A percentile compares a stretch with the other conserved stretches of the same genome.
Evolutionary conservation across 257 asterid species (phyloP).

Genomic region (Solanum peruvianum): DNA sequence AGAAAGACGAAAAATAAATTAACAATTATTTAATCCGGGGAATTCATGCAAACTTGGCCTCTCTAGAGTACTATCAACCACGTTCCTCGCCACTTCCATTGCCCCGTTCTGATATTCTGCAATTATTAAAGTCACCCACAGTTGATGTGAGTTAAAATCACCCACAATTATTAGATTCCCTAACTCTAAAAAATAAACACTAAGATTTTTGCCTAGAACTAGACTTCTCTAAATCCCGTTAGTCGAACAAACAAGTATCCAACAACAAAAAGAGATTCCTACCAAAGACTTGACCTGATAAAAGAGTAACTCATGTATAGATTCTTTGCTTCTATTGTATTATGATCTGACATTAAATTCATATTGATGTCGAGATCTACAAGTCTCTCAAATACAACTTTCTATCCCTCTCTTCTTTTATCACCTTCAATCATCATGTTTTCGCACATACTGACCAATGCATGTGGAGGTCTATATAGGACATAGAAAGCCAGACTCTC

Average conservation of each 20-base stretch:
- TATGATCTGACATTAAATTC: too few relatives aligned
- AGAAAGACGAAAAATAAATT: too few relatives aligned
- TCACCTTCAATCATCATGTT: neutral
- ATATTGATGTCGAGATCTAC: too few relatives aligned
- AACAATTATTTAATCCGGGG: too few relatives aligned
- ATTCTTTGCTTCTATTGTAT: neutral
- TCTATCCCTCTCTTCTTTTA: neutral
- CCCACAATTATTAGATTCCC: too few relatives aligned
- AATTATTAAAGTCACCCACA: too few relatives aligned
- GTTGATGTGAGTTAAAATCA: too few relatives aligned
- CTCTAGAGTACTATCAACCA: too few relatives aligned
- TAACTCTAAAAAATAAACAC: neutral
- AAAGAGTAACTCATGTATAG: neutral
- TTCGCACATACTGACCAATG: neutral
- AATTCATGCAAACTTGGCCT: too few relatives aligned
- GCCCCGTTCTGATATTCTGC: too few relatives aligned
- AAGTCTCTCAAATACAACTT: too few relatives aligned
- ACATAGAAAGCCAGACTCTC: neutral
- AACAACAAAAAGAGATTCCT: neutral
- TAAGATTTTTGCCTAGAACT: neutral
- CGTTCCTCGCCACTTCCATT: too few relatives aligned
- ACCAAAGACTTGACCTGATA: neutral
- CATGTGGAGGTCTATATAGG: neutral
- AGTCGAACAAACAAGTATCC: neutral
- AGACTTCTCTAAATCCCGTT: neutral